A percentile compares a stretch with the other conserved stretches of the same genome.
Conservation (phyloP, 75 land plant genomes). For the Adiantum capillusveneris region DNA sequence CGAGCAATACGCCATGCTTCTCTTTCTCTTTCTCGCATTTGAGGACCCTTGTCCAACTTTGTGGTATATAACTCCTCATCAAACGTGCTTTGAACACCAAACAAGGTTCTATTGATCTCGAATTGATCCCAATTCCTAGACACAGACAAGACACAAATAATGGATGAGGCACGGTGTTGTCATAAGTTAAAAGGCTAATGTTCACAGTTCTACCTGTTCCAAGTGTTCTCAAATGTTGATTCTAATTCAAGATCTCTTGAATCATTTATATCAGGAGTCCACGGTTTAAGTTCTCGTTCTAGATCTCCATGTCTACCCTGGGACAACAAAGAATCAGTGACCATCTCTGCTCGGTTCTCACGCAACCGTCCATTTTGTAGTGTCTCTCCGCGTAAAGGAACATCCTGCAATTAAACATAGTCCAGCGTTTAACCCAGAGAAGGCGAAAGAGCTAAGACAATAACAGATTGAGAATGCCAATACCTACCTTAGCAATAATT, state of each 20-base stretch:
- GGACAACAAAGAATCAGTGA: slow-evolving; percentile 65
- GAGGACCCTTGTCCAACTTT: slow-evolving; percentile 85
- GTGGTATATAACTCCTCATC: slow-evolving; percentile 94
- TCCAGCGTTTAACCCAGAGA: too few relatives aligned
- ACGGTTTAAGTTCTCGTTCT: slow-evolving; percentile 73
- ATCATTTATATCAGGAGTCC: slow-evolving; percentile 84
- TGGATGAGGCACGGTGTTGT: too few relatives aligned
- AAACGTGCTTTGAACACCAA: slow-evolving; percentile 95
- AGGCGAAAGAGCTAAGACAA: too few relatives aligned
- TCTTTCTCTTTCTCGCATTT: slow-evolving; percentile 64
- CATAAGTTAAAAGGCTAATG: too few relatives aligned
- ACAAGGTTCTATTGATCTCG: slow-evolving; percentile 63
- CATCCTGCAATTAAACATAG: slow-evolving; percentile 47
- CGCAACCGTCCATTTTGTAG: slow-evolving; percentile 36
- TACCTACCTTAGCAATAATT: slow-evolving; percentile 75
- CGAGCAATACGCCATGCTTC: slow-evolving; percentile 73
- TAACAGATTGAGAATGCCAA: too few relatives aligned
- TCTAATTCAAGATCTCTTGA: slow-evolving; percentile 59
- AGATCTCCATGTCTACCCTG: slow-evolving; percentile 48
- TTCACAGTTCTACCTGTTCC: slow-evolving; percentile 80
- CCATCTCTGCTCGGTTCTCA: slow-evolving; percentile 61
- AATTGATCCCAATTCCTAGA: slow-evolving; percentile 92
- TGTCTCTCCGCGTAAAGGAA: slow-evolving; percentile 48
- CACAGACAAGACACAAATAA: too few relatives aligned
- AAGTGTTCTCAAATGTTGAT: slow-evolving; percentile 51